Percentiles rank a stretch among this genome's conserved stretches.
phyloP scores from a whole-genome alignment of 2,329 filamentous ascomycete species.

The Aureobasidium sp. region DNA sequence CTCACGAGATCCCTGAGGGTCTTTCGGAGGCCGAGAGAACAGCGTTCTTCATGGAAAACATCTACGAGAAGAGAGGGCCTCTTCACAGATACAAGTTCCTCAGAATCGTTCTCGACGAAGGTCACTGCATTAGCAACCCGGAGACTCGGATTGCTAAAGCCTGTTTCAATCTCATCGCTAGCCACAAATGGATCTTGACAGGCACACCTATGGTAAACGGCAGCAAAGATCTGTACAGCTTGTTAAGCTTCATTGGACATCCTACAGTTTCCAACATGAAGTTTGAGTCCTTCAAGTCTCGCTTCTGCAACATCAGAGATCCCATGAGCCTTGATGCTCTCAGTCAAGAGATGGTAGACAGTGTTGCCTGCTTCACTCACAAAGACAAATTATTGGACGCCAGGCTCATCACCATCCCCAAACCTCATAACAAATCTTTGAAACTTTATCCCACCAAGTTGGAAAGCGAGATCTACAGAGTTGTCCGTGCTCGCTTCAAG shows the following conservation, averaged over 20 bases:
- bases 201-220: conserved; percentile 48
- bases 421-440: conserved; percentile 47
- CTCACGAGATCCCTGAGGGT: neutral
- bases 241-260: conserved; percentile 48
- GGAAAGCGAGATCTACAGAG: conserved; percentile 60
- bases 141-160: conserved; percentile 46
- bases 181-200: conserved; percentile 47
- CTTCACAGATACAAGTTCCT: conserved; percentile 51
- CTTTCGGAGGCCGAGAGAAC: conserved; percentile 37
- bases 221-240: conserved; percentile 39
- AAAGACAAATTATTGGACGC: conserved; percentile 57
- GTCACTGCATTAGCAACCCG: conserved; percentile 62
- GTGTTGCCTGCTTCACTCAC: conserved; percentile 65
- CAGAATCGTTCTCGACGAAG: conserved; percentile 64
- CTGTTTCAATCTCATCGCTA: conserved; percentile 45
- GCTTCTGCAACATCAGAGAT: neutral
- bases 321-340: neutral
- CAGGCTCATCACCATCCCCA: conserved; percentile 61
- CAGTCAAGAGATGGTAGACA: conserved; percentile 26
- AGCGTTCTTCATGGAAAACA: conserved; percentile 39
- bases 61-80: conserved; percentile 35
- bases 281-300: conserved; percentile 1
- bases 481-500: conserved; percentile 52
- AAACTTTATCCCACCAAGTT: conserved; percentile 56
- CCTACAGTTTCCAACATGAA: neutral